These are phyloP conservation scores for Penicillium capsulatum DNA, from an alignment of 2,329 filamentous ascomycete species.

Conservation along the genomic window DNA sequence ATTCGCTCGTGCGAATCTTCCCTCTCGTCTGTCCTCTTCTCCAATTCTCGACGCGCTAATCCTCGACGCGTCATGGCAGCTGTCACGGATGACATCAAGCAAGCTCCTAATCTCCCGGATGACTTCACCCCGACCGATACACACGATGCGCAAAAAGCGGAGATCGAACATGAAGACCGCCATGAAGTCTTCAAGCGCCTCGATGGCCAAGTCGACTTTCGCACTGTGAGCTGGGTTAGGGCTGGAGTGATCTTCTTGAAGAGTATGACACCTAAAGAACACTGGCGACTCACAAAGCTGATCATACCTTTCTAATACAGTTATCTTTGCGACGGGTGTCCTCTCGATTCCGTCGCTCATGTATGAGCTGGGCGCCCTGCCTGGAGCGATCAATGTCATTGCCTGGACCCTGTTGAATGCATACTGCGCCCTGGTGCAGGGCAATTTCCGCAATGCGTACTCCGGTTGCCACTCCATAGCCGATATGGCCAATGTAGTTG, in stretches of 20 bases:
- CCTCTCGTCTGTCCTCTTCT: neutral
- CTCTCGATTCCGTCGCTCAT: slow-evolving; percentile 49
- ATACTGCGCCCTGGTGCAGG: slow-evolving; percentile 48
- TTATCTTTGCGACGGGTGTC: slow-evolving; percentile 43
- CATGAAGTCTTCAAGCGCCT: slow-evolving; percentile 52
- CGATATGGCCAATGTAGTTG: slow-evolving; percentile 57
- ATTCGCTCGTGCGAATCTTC: no score
- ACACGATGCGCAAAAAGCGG: slow-evolving; percentile 9
- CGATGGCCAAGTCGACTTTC: slow-evolving; percentile 49
- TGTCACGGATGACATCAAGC: slow-evolving; percentile 14
- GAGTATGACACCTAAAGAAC: slow-evolving; percentile 19
- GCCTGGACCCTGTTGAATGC: slow-evolving; percentile 50
- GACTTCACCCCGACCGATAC: slow-evolving; percentile 3
- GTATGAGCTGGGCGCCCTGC: slow-evolving; percentile 47
- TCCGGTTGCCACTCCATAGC: slow-evolving; percentile 52
- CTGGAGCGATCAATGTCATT: slow-evolving; percentile 47
- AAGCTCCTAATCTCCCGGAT: slow-evolving; percentile 4
- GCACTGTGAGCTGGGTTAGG: slow-evolving; percentile 52
- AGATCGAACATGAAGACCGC: slow-evolving; percentile 19
- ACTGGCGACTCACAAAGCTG: no score
- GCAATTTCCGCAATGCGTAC: slow-evolving; percentile 51
- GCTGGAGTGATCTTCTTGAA: slow-evolving; percentile 54
- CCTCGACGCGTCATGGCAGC: slow-evolving; percentile 11
- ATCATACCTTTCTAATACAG: no score
- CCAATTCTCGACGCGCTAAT: no score